Evolutionary conservation across 495 filamentous ascomycete species (phyloP).

Genomic region (Sphaerosporella brunnea): DNA sequence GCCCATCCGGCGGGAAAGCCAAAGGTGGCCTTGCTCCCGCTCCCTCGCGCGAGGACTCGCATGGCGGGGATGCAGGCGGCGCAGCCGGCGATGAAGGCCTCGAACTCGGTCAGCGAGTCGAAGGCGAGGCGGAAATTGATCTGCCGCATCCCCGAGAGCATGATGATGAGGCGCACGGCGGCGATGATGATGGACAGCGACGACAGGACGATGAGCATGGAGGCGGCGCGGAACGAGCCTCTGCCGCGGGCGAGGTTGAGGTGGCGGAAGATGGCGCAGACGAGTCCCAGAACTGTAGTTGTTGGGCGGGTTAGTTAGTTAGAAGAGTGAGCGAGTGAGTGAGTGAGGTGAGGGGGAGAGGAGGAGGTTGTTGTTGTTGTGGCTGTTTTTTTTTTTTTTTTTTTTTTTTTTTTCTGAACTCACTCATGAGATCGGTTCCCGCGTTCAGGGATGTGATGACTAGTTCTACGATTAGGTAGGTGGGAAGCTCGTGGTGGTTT

Average conservation of each 20-base stretch:
- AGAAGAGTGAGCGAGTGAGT: neutral
- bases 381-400: no score
- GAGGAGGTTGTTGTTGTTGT: neutral
- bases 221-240: neutral
- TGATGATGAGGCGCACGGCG: neutral
- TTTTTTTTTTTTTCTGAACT: no score
- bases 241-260: slow-evolving; percentile 3
- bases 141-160: slow-evolving; percentile 3
- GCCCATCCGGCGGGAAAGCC: slow-evolving; percentile 4
- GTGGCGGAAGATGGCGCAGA: slow-evolving; percentile 7
- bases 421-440: slow-evolving; percentile 2
- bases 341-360: neutral
- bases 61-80: slow-evolving; percentile 8
- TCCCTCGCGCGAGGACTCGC: slow-evolving; percentile 5
- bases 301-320: neutral
- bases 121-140: slow-evolving; percentile 6
- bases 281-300: neutral
- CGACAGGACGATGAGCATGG: neutral
- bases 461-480: neutral
- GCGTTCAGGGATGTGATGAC: slow-evolving; percentile 6
- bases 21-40: neutral
- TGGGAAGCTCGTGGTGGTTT: neutral
- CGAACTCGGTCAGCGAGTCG: slow-evolving; percentile 6
- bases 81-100: slow-evolving; percentile 6
- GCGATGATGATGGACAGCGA: slow-evolving; percentile 2